Conservation (phyloP, 148 eudicot genomes). For the Rhododendron simsii region DNA sequence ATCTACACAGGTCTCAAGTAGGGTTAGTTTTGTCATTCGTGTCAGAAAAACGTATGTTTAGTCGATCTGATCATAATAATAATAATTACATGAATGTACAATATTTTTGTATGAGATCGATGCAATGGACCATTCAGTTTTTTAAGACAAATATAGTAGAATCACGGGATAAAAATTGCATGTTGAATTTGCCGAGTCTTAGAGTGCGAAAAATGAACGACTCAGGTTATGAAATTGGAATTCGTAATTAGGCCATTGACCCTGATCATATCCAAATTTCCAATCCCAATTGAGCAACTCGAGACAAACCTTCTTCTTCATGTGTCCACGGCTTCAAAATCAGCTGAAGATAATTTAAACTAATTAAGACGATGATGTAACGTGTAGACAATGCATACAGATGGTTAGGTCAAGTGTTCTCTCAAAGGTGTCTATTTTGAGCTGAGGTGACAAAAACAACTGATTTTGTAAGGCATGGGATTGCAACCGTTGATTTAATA, state of each 20-base stretch:
- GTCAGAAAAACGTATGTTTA: not conserved
- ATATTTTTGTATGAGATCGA: too few relatives aligned
- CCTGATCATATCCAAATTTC: not conserved
- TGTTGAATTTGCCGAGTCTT: not conserved
- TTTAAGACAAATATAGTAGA: too few relatives aligned
- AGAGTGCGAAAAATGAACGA: not conserved
- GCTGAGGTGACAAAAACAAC: not conserved
- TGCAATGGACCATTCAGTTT: not conserved
- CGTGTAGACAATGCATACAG: not conserved
- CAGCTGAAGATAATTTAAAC: not conserved
- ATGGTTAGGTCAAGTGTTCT: not conserved
- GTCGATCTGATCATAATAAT: too few relatives aligned
- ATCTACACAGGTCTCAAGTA: not conserved
- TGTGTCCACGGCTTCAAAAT: not conserved
- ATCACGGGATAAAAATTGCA: not conserved
- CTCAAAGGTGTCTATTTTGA: not conserved
- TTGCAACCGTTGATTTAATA: not conserved
- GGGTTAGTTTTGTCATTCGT: not conserved
- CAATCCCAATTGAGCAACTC: not conserved
- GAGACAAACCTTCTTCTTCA: not conserved
- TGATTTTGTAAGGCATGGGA: not conserved
- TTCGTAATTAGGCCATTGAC: not conserved
- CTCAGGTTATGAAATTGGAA: not conserved
- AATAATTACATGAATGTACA: not conserved
- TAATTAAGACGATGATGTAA: not conserved